Evolutionary conservation across 495 filamentous ascomycete species (phyloP).

Genomic region (Penicillium cinerascens): DNA sequence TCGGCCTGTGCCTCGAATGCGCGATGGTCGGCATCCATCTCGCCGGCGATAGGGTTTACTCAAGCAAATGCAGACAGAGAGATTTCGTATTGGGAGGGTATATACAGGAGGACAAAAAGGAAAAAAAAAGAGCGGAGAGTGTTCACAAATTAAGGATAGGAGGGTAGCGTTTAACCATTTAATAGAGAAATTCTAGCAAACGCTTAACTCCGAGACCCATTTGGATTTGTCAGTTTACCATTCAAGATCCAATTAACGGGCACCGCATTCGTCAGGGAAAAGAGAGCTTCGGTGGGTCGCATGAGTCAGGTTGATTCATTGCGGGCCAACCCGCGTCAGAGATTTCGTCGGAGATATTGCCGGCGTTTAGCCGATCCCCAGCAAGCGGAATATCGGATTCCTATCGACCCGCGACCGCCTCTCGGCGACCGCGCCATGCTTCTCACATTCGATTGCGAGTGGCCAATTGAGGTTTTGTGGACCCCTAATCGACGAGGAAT

Average conservation of each 20-base stretch:
- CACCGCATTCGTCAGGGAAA: not conserved
- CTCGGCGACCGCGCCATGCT: not conserved
- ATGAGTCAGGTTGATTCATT: slow-evolving; percentile 16
- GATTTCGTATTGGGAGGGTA: slow-evolving; percentile 13
- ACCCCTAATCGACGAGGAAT: not conserved
- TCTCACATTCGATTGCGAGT: not conserved
- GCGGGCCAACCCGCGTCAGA: slow-evolving; percentile 12
- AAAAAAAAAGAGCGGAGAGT: slow-evolving; percentile 9
- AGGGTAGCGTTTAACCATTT: slow-evolving; percentile 4
- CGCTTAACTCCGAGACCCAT: slow-evolving; percentile 15
- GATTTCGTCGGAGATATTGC: slow-evolving; percentile 15
- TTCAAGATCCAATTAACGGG: not conserved
- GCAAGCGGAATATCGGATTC: slow-evolving; percentile 22
- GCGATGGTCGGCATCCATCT: slow-evolving; percentile 25
- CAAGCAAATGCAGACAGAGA: slow-evolving; percentile 9
- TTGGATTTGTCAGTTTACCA: slow-evolving; percentile 11
- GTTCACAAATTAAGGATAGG: not conserved
- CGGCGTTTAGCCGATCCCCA: slow-evolving; percentile 15
- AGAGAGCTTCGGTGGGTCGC: slow-evolving; percentile 8
- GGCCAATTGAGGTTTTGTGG: not conserved
- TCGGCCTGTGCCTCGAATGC: slow-evolving; percentile 13
- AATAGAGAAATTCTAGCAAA: slow-evolving; percentile 3
- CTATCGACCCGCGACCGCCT: not conserved
- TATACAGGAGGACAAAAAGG: slow-evolving; percentile 11
- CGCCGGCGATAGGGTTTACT: slow-evolving; percentile 12